A percentile compares a stretch with the other conserved stretches of the same genome.
Conservation (phyloP, 2,329 filamentous ascomycete species). For the Fusarium pseudocircinatum region DNA sequence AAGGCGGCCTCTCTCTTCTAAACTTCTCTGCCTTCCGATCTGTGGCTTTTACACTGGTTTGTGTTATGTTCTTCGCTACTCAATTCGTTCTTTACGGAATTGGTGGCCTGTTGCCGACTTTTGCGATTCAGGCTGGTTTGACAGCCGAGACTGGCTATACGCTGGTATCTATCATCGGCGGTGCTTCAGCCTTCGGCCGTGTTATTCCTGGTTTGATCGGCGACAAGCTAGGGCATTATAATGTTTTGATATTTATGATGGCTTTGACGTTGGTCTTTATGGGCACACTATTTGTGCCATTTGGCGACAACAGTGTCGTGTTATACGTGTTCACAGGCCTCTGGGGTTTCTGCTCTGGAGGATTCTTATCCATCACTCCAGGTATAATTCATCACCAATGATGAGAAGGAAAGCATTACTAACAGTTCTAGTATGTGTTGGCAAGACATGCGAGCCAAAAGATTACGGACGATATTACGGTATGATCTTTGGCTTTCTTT, state of each 20-base stretch:
- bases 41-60: not conserved
- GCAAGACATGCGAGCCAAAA: conserved; percentile 12
- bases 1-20: not conserved
- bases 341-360: conserved; percentile 3
- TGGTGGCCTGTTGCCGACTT: conserved; percentile 1
- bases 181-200: conserved; percentile 4
- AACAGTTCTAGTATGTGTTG: not conserved
- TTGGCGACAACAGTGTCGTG: not conserved
- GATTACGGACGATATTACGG: conserved; percentile 15
- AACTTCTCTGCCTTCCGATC: conserved; percentile 9
- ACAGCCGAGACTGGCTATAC: conserved; percentile 3
- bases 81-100: conserved; percentile 13
- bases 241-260: conserved; percentile 15
- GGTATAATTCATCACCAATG: not conserved
- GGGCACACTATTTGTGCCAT: not conserved
- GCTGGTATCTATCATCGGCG: not conserved
- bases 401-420: not conserved
- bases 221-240: not conserved
- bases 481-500: not conserved
- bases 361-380: not conserved
- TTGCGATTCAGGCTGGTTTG: not conserved
- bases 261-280: not conserved
- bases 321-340: not conserved
- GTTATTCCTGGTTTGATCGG: not conserved
- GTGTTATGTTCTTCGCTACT: not conserved